Percentiles rank a stretch among this genome's conserved stretches.
These are phyloP conservation scores for Lepraria neglecta DNA, from an alignment of 495 filamentous ascomycete genomes.

Conservation along the genomic window DNA sequence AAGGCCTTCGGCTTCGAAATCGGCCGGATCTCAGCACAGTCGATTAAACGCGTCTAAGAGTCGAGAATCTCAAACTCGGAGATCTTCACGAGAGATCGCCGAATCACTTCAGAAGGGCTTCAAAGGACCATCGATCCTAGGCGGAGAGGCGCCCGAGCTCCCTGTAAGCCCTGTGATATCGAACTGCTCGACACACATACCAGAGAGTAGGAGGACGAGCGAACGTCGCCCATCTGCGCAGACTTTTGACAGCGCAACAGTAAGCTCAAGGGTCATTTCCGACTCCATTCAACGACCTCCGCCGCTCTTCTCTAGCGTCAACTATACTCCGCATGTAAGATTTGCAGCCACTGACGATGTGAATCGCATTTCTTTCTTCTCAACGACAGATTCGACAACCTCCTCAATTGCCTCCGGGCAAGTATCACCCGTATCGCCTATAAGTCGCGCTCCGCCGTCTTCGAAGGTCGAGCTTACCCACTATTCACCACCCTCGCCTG, in stretches of 20 bases:
- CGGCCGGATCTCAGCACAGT: slow-evolving; percentile 12
- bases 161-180: slow-evolving; percentile 7
- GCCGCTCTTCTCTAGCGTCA: slow-evolving; percentile 19
- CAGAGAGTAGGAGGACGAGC: slow-evolving; percentile 18
- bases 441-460: slow-evolving; percentile 1
- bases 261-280: slow-evolving; percentile 20
- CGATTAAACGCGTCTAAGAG: slow-evolving; percentile 11
- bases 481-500: slow-evolving; percentile 1
- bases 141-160: slow-evolving; percentile 18
- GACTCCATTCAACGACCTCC: slow-evolving; percentile 20
- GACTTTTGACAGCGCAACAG: slow-evolving; percentile 14
- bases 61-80: slow-evolving; percentile 2
- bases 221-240: slow-evolving; percentile 17
- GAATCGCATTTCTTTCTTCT: slow-evolving; percentile 24
- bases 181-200: slow-evolving; percentile 6
- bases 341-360: slow-evolving; percentile 18
- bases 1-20: slow-evolving; percentile 16
- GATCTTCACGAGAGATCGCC: slow-evolving; percentile 21
- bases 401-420: slow-evolving; percentile 18
- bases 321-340: slow-evolving; percentile 19
- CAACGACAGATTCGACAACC: slow-evolving; percentile 19
- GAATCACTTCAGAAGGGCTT: slow-evolving; percentile 27
- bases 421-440: slow-evolving; percentile 9
- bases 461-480: background rate
- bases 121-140: slow-evolving; percentile 16